Evolutionary conservation across 306 rosid genomes (phyloP), one percentile per base, ranked within the genome.

Genomic region (Quercus suber): DNA sequence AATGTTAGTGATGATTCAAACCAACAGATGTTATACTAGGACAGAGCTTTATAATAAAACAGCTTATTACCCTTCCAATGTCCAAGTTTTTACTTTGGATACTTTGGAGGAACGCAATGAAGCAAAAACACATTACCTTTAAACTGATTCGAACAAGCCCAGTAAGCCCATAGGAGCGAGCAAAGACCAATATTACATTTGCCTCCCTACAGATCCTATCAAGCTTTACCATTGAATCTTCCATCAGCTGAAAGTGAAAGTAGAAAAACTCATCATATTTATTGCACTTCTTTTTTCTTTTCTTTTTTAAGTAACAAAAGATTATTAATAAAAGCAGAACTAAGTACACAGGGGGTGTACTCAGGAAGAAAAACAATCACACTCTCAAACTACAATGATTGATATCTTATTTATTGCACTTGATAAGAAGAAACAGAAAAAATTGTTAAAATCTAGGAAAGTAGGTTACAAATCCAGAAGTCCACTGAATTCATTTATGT

Each of bases 161-260:
- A 58, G 97, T 85, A 73, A 95, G 95, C 74, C 99, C 99, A 80
- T 95, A 95, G 72, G 99, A 92, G 78, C 99, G 98, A 83, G 98
- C 99, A 85, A 91, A 83, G 43, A 95, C 75, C 89, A 91, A 78
- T 75, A 86, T 89, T 79, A 91, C 96, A 87, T 95, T 90, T 8
- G 91, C 93, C 83, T 87, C 86, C 88, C 96, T 83, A 79, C 99
- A 95, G 80, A 95, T 91, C 78, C 76, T 88, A 73, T 91, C 99
- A 73, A 95, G 99, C 94, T 91, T 95, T 80, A 95, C 69, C 93
- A 90, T 88, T 19, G 94, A 90, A 80, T 81, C 89, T 81, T 95
- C 99, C 84, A 82, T 93, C 77, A 92, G 87, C 99, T 92, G 94
- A 82, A 79, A 76, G 74, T 78, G 45, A 49, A 76, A 30, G 81